Base-by-base conservation (phyloP, 495 filamentous ascomycete species). In the Cenococcum geophilum region DNA sequence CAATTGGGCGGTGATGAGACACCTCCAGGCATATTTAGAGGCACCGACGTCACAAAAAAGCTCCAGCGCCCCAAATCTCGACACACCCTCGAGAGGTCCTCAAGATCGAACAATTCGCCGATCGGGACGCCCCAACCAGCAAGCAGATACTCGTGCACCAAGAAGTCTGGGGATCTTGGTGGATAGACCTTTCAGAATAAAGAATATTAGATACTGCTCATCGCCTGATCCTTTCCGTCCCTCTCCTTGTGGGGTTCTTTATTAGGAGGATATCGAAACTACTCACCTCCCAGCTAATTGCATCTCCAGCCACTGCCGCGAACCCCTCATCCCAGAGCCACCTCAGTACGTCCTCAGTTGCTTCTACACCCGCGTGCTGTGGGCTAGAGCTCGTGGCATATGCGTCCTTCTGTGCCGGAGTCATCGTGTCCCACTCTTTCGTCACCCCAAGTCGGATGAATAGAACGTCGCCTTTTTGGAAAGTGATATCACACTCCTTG, bases 91-190 rank as follows among this genome's bases (percentile, higher is more conserved):
- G 62, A 54, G 42, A 68, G 43, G 20, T 60, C 59, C 20, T 68
- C 66, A 10, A 68, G 37, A 18, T 36, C 59, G 40, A 68, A 68
- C 58, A 68, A 59, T 40, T 68, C 66, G 1, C 66, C 66, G 36
- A 68, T 65, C 27, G 66, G 66, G 58, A 68, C 65, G 5, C 66
- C 66, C 9, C 54, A 68, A 0, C 62, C 62, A 0, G 66, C 62
- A 16, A 68, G 62, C 16, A 68, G 52, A 12, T 53, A 56, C 42
- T 63, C 49, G 49, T 68, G 66, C 59, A 68, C 1, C 3, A 45
- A 45, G 1, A 45, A 16, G 18, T 45, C 18, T 14, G 40, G 40
- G 35, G 11, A 2, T 16, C 18, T 45, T 45, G 40, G 40, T 4
- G 40, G 40, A 45, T 45, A 45, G 40, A 45, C 40, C 40, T 45